These are phyloP conservation scores for Moesziomyces globuligerus DNA, from an alignment of 1,284 basidiomycete genomes.

Conservation along the genomic window DNA sequence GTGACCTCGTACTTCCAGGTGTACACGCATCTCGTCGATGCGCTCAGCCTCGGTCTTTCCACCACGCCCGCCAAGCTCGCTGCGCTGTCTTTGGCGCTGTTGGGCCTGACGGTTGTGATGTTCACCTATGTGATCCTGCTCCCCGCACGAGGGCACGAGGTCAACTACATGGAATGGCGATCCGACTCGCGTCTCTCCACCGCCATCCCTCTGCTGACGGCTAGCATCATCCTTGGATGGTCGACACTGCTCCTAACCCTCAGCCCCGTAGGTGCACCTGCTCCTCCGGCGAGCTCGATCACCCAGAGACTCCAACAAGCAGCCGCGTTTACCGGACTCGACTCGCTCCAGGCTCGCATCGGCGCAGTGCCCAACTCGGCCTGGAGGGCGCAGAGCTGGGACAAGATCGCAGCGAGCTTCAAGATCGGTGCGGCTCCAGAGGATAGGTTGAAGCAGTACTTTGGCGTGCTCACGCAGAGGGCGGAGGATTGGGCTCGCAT, in stretches of 20 bases:
- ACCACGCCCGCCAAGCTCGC: slow-evolving; percentile 11
- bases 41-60: slow-evolving; percentile 4
- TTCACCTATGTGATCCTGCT: slow-evolving; percentile 38
- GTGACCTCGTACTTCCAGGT: slow-evolving; percentile 44
- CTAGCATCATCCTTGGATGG: slow-evolving; percentile 44
- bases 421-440: background rate
- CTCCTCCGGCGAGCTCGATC: slow-evolving; percentile 16
- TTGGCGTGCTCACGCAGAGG: slow-evolving; percentile 1
- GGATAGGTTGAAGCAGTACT: slow-evolving; percentile 5
- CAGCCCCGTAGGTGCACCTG: slow-evolving; percentile 37
- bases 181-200: slow-evolving; percentile 11
- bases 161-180: slow-evolving; percentile 41
- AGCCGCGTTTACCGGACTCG: slow-evolving; percentile 9
- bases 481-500: slow-evolving; percentile 22
- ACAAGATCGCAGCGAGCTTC: slow-evolving; percentile 4
- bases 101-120: slow-evolving; percentile 24
- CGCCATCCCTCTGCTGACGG: slow-evolving; percentile 35
- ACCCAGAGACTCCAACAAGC: slow-evolving; percentile 16
- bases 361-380: slow-evolving; percentile 7
- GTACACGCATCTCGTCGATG: slow-evolving; percentile 21
- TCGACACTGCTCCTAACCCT: slow-evolving; percentile 27
- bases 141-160: slow-evolving; percentile 24
- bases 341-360: slow-evolving; percentile 3
- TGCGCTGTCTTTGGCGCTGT: slow-evolving; percentile 10
- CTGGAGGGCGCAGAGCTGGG: too few species aligned